Base-by-base conservation (phyloP, 805 yeast species). In the Yamadazyma nakazawae region DNA sequence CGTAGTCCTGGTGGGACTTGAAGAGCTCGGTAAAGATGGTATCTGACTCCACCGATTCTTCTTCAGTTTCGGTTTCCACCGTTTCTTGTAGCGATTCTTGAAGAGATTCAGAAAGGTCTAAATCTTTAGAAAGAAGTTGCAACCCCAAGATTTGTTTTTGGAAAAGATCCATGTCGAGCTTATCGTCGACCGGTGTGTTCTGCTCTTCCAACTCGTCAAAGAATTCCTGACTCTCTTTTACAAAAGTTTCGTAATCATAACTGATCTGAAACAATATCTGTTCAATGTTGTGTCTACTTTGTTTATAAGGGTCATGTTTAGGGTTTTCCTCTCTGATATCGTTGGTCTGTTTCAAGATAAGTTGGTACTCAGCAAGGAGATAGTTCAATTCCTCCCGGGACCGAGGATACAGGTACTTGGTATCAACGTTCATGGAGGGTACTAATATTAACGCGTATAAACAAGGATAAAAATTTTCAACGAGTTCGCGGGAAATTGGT, bases 61-160 rank as follows among this genome's bases (percentile, higher is more conserved):
- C 44, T 4, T 38, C 42, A 13, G 10, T 28, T 26, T 48, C 44
- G 12, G 41, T 25, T 8, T 40, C 44, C 8, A 43, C 17, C 2
- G 43, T 34, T 25, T 45, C 66, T 24, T 47, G 59, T 16, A 67
- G 70, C 5, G 63, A 68, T 2, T 57, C 47, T 52, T 80, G 80
- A 16, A 84, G 58, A 4, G 67, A 56, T 28, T 70, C 74, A 0
- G 92, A 89, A 40, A 87, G 62, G 57, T 82, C 86, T 48, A 83
- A 53, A 60, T 85, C 88, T 54, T 74, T 79, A 2, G 88, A 78
- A 35, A 87, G 63, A 14, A 85, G 58, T 57, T 85, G 87, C 43
- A 85, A 72, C 0, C 84, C 84, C 14, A 79, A 63, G 17, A 87
- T 60, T 60, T 87, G 95, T 48, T 78, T 75, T 37, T 72, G 66